phyloP scores from a whole-genome alignment of 331 rosid species.

The Phaseolus coccineus region DNA sequence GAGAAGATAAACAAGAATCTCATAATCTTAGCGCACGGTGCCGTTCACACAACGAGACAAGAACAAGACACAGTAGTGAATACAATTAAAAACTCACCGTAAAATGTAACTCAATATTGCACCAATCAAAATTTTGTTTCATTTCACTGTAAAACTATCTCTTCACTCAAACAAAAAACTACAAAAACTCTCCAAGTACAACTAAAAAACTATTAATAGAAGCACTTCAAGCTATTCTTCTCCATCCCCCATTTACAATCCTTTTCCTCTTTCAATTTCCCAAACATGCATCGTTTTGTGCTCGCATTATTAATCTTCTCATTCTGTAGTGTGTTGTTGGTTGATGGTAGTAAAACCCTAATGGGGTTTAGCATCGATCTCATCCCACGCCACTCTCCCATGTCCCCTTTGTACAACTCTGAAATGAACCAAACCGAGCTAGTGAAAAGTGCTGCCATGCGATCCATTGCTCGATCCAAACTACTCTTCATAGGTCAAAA shows the following conservation, averaged over 20 bases:
- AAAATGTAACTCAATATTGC: not conserved
- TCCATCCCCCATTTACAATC: not conserved
- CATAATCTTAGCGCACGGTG: not conserved
- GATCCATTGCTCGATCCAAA: constrained; percentile 17
- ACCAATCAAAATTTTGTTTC: not conserved
- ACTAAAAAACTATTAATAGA: constrained; percentile 3
- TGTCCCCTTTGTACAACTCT: constrained; percentile 36
- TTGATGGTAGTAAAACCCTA: not conserved
- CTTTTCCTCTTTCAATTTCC: not conserved
- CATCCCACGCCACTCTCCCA: constrained; percentile 37
- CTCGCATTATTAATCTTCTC: not conserved
- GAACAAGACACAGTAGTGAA: not conserved
- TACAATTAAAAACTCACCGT: not conserved
- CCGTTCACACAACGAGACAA: not conserved
- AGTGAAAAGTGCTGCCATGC: constrained; percentile 10
- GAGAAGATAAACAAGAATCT: too few relatives aligned
- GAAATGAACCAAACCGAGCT: not conserved
- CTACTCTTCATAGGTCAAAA: not conserved
- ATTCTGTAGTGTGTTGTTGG: not conserved
- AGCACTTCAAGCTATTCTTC: not conserved
- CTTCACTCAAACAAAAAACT: too few relatives aligned
- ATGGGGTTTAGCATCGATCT: constrained; percentile 27
- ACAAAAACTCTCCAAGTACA: too few relatives aligned
- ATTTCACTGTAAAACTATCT: not conserved
- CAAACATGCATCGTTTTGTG: constrained; percentile 19